These are phyloP conservation scores for Mycena indigotica DNA, from an alignment of 768 basidiomycete genomes.

Conservation along the genomic window DNA sequence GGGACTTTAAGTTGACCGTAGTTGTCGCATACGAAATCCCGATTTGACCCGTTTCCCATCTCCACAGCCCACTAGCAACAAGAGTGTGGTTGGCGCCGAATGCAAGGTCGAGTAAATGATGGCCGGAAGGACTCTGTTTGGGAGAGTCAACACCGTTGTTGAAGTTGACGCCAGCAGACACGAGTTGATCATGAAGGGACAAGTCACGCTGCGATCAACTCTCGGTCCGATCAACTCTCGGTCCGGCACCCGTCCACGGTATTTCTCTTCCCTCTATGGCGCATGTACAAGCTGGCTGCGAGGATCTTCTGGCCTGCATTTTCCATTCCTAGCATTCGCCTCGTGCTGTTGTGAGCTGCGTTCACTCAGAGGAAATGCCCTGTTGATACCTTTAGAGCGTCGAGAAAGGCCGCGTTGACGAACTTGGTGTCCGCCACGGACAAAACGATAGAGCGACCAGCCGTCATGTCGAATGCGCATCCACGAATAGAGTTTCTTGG, in stretches of 20 bases:
- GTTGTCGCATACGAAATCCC: too few relatives aligned
- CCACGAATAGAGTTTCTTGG: slow-evolving; percentile 41
- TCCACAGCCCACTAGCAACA: slow-evolving; percentile 75
- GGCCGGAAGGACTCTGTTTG: slow-evolving; percentile 29
- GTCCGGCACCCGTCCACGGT: not conserved
- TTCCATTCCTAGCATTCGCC: slow-evolving; percentile 10
- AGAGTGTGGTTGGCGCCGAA: slow-evolving; percentile 84
- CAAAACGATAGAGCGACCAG: slow-evolving; percentile 25
- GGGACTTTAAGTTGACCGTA: too few relatives aligned
- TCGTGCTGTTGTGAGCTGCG: slow-evolving; percentile 12
- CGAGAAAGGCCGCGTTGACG: too few relatives aligned
- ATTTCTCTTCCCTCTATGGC: slow-evolving; percentile 5
- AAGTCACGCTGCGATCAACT: too few relatives aligned
- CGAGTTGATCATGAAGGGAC: slow-evolving; percentile 21
- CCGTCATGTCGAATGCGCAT: slow-evolving; percentile 27
- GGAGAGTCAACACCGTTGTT: slow-evolving; percentile 45
- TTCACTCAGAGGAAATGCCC: too few relatives aligned
- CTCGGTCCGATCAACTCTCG: too few relatives aligned
- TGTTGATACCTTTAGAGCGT: too few relatives aligned
- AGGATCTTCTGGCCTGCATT: slow-evolving; percentile 11
- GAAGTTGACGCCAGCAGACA: slow-evolving; percentile 53
- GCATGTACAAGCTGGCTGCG: slow-evolving; percentile 10
- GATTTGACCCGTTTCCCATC: too few relatives aligned
- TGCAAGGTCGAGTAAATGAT: slow-evolving; percentile 52
- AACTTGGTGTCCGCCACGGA: slow-evolving; percentile 30